These are phyloP conservation scores for Glycine tomentella DNA, from an alignment of 306 rosid species.

Conservation along the genomic window DNA sequence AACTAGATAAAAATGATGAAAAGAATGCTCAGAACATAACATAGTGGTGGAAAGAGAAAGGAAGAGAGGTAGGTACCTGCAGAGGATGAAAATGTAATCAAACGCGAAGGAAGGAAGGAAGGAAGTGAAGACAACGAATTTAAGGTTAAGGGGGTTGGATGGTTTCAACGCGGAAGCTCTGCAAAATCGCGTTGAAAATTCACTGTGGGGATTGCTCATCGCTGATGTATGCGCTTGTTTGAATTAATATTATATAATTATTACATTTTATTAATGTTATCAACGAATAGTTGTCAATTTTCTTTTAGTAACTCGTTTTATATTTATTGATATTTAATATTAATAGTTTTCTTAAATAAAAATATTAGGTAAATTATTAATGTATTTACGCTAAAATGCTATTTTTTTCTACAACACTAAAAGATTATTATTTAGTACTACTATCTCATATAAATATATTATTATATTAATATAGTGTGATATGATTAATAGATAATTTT, in stretches of 20 bases:
- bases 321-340: too few species aligned
- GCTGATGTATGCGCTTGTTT: not conserved
- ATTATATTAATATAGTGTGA: too few species aligned
- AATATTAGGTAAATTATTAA: too few species aligned
- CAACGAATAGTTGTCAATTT: too few species aligned
- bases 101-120: not conserved
- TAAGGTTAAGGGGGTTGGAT: slow-evolving; percentile 4
- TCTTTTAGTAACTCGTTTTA: too few species aligned
- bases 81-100: not conserved
- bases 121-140: not conserved
- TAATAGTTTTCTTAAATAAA: too few species aligned
- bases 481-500: too few species aligned
- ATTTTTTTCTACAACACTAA: too few species aligned
- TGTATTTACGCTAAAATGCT: too few species aligned
- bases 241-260: not conserved
- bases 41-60: not conserved
- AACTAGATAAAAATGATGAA: not conserved
- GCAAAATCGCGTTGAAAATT: slow-evolving; percentile 27
- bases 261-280: too few species aligned
- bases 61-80: slow-evolving; percentile 25
- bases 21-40: not conserved
- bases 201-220: not conserved
- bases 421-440: too few species aligned
- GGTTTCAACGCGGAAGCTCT: slow-evolving; percentile 32
- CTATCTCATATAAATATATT: too few species aligned